These are phyloP conservation scores for Pseudopyrenochaeta lycopersici DNA, from an alignment of 2,329 filamentous ascomycete species.

Conservation along the genomic window DNA sequence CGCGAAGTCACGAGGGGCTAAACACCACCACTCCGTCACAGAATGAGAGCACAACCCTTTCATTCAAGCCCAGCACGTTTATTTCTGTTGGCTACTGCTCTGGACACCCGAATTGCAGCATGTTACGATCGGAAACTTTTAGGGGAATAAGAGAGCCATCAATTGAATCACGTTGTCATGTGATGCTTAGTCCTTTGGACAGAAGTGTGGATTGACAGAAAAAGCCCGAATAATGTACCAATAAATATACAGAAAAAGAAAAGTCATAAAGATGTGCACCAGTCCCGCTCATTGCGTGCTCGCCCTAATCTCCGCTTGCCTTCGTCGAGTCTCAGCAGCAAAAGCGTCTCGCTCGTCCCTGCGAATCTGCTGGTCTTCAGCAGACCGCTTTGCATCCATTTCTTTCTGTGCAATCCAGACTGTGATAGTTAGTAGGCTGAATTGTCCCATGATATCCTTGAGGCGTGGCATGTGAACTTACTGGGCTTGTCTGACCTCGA, in stretches of 20 bases:
- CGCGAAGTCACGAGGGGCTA: slow-evolving; percentile 39
- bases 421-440: slow-evolving; percentile 25
- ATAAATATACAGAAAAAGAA: too few relatives aligned
- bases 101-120: too few relatives aligned
- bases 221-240: too few relatives aligned
- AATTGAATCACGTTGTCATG: too few relatives aligned
- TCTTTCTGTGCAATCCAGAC: slow-evolving; percentile 49
- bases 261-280: slow-evolving; percentile 4
- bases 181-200: too few relatives aligned
- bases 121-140: too few relatives aligned
- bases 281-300: slow-evolving; percentile 33
- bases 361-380: slow-evolving; percentile 32
- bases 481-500: slow-evolving; percentile 92
- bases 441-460: not conserved
- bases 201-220: too few relatives aligned
- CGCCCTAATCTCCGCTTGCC: slow-evolving; percentile 45
- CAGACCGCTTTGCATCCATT: slow-evolving; percentile 40
- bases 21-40: not conserved
- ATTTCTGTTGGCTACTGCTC: too few relatives aligned
- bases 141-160: too few relatives aligned
- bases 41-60: too few relatives aligned
- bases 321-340: slow-evolving; percentile 42
- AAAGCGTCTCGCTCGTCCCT: slow-evolving; percentile 43
- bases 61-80: too few relatives aligned
- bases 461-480: slow-evolving; percentile 55